phyloP scores from a whole-genome alignment of 331 rosid genomes.

The Malus hybrid region DNA sequence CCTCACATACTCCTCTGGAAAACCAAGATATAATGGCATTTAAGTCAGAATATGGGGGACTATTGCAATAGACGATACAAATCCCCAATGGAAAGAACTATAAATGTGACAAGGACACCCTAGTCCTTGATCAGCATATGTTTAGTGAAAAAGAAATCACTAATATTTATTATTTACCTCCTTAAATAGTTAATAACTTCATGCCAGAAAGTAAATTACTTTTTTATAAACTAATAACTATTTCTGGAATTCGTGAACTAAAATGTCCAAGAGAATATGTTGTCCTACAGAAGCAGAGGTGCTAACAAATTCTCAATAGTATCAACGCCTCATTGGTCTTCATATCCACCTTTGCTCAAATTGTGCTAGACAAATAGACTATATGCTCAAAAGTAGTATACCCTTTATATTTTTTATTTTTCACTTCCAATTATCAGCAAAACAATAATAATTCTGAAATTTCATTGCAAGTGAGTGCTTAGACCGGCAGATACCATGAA shows the following conservation, averaged over 20 bases:
- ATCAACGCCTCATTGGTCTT: background rate
- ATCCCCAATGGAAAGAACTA: background rate
- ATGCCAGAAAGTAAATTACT: no score
- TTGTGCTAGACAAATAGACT: background rate
- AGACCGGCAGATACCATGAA: background rate
- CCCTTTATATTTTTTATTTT: background rate
- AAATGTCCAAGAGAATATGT: background rate
- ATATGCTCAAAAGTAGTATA: background rate
- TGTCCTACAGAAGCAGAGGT: background rate
- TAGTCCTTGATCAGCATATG: background rate
- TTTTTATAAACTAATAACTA: no score
- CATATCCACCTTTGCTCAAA: background rate
- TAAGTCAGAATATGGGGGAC: background rate
- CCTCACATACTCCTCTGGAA: constrained; percentile 21
- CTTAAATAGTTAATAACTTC: no score
- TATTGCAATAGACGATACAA: background rate
- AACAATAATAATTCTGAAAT: background rate
- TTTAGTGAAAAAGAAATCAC: background rate
- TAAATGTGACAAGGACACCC: background rate
- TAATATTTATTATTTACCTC: no score
- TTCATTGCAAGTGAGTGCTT: background rate
- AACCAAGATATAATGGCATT: background rate
- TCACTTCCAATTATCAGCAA: background rate
- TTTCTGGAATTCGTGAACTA: no score
- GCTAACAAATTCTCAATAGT: background rate